Base-by-base conservation (phyloP, 441 rosid genomes). In the Euphorbia celastroides region DNA sequence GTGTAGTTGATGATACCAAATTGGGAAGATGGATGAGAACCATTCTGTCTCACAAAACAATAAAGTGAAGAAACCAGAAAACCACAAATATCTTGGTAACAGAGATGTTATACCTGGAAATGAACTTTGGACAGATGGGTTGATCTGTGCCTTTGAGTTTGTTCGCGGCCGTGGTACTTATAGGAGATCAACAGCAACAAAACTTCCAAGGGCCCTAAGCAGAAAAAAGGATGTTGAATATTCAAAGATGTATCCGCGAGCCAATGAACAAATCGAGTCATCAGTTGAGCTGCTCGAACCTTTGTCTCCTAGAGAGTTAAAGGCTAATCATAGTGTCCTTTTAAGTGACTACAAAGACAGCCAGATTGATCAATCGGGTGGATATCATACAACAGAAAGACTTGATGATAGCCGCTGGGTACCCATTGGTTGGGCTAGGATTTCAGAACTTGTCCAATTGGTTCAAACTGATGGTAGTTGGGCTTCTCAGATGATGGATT, bases 401-500 rank as follows among this genome's bases (percentile, higher is more conserved):
- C 56, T 70, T 51, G 92, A 84, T 66, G 89, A 84, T 51, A 78
- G 91, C 74, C 86, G 71, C 52, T 92, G 99, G 97, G 80, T 83
- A 1, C 88, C 96, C 60, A 89, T 94, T 72, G 99, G 99, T 41
- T 92, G 99, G 99, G 80, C 76, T 75, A 89, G 98, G 70, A 83
- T 94, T 65, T 79, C 84, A 11, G 88, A 88, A 68, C 89, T 94
- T 63, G 81, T 76, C 46, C 88, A 89, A 70, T 80, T 67, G 41
- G 86, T 84, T 64, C 88, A 92, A 80, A 82, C 81, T 60, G 89
- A 89, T 57, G 84, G 78, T 11, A 85, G 76, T 66, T 94, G 97
- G 98, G 76, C 85, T 27, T 28, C 76, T 4, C 81, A 83, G 70
- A 82, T 73, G 48, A 60, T 81, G 34, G 90, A 85, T 16, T 55